These are phyloP conservation scores for Apophysomyces sp. DNA, from an alignment of 371 early-diverging fungal species.

Conservation along the genomic window DNA sequence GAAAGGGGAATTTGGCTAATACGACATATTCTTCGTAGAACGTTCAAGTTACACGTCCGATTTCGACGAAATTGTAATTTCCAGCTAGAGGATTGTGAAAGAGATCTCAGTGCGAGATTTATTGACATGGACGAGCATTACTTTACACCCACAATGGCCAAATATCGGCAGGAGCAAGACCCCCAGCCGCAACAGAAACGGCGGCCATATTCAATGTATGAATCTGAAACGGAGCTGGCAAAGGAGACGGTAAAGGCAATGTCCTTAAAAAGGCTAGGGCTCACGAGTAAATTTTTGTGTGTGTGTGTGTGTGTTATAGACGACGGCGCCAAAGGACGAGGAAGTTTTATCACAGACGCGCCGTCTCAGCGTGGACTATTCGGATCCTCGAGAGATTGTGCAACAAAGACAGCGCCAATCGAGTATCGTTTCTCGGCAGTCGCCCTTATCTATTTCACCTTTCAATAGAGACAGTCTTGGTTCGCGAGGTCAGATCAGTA, in stretches of 20 bases:
- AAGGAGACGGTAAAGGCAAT: background rate
- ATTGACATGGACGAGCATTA: slow-evolving; percentile 76
- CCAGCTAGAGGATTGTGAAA: slow-evolving; percentile 62
- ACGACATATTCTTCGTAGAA: slow-evolving; percentile 32
- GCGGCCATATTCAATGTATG: slow-evolving; percentile 5
- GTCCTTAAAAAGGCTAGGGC: background rate
- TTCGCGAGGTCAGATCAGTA: background rate
- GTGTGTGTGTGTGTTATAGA: background rate
- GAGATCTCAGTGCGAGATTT: slow-evolving; percentile 53
- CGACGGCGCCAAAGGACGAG: background rate
- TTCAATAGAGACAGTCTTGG: background rate
- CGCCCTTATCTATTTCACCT: slow-evolving; percentile 3
- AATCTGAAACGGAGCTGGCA: background rate
- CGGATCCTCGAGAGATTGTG: slow-evolving; percentile 16
- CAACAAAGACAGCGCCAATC: slow-evolving; percentile 20
- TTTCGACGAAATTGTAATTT: slow-evolving; percentile 86
- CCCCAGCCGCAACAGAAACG: background rate
- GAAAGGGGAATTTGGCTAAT: background rate
- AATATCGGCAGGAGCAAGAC: slow-evolving; percentile 46
- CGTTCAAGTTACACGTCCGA: slow-evolving; percentile 71
- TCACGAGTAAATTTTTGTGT: too few relatives aligned
- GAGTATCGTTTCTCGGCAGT: slow-evolving; percentile 9
- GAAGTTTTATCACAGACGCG: background rate
- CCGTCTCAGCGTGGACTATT: slow-evolving; percentile 3
- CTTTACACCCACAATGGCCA: slow-evolving; percentile 72